Evolutionary conservation across 331 rosid species (phyloP).

Genomic region (Spiraea crenata): DNA sequence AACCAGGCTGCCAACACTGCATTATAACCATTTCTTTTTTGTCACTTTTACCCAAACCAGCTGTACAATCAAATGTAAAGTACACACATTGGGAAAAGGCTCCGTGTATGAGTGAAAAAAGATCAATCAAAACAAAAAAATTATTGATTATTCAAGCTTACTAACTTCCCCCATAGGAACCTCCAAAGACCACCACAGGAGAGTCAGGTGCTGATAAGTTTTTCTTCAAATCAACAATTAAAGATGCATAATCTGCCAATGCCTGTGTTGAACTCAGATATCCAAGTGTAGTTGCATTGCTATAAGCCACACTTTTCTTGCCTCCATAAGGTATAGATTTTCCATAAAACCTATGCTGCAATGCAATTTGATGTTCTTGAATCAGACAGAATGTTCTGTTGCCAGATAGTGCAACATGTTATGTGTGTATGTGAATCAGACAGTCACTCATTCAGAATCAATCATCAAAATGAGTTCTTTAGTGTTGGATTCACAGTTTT

Average conservation of each 20-base stretch:
- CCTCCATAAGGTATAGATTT: constrained; percentile 81
- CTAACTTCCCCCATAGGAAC: constrained; percentile 96
- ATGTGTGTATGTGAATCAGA: too few species aligned
- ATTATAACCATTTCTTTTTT: neutral
- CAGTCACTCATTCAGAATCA: too few species aligned
- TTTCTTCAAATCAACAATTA: constrained; percentile 63
- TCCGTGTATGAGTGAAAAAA: neutral
- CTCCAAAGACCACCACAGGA: constrained; percentile 87
- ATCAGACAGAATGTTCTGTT: neutral
- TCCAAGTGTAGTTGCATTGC: constrained; percentile 61
- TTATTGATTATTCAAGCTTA: neutral
- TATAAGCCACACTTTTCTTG: constrained; percentile 39
- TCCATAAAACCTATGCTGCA: constrained; percentile 89
- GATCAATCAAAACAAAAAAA: neutral
- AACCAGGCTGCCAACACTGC: constrained; percentile 96
- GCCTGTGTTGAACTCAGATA: constrained; percentile 76
- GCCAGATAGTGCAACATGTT: neutral
- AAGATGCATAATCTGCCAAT: constrained; percentile 79
- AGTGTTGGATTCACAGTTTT: neutral
- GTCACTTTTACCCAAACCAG: neutral
- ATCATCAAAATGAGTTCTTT: too few species aligned
- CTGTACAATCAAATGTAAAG: neutral
- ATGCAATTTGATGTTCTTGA: neutral
- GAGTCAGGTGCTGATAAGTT: constrained; percentile 66
- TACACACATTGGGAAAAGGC: neutral